Evolutionary conservation across 1,284 basidiomycete species (phyloP).

Genomic region (Puccinia novopanici): DNA sequence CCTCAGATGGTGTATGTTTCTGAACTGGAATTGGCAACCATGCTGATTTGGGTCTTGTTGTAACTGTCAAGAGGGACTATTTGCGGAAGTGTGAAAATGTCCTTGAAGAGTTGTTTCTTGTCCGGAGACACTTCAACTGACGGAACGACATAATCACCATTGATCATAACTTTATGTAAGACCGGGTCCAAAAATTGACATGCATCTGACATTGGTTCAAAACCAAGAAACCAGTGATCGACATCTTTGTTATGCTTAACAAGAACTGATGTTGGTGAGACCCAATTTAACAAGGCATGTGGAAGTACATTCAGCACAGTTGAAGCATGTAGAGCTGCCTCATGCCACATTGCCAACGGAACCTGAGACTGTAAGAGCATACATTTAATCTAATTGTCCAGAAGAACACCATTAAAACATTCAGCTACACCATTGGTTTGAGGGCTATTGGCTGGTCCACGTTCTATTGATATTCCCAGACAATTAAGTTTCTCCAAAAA

Average conservation of each 20-base stretch:
- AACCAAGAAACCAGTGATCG: background rate
- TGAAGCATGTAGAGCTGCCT: background rate
- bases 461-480: background rate
- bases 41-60: no score
- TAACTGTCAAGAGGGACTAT: no score
- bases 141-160: background rate
- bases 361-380: background rate
- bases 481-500: background rate
- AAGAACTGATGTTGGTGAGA: background rate
- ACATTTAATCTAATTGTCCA: constrained; percentile 8
- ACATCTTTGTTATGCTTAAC: background rate
- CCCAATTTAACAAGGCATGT: background rate
- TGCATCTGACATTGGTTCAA: background rate
- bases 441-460: constrained; percentile 6
- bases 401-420: background rate
- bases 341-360: background rate
- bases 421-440: constrained; percentile 21
- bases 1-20: no score
- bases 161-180: background rate
- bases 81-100: no score
- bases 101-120: background rate
- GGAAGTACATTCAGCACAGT: background rate
- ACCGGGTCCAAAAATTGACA: background rate
- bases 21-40: no score
- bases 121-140: background rate